Conservation (phyloP, 805 yeast genomes). For the Wickerhamiella sorbophila region DNA sequence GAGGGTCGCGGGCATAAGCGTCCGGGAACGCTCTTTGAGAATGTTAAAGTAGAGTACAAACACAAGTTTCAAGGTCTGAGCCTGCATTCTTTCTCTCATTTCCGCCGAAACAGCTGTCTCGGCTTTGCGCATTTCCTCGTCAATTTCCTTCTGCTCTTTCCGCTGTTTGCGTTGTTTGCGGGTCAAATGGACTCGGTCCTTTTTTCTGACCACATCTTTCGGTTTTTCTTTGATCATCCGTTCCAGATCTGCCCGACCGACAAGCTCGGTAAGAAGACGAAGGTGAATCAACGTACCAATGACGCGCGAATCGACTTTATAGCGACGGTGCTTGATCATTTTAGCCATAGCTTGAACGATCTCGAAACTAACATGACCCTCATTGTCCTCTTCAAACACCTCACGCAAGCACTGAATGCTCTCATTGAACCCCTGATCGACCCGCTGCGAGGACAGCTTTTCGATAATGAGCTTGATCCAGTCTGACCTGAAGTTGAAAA, state of each 20-base stretch:
- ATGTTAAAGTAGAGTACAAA: conserved; percentile 66
- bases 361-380: conserved; percentile 71
- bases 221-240: conserved; percentile 34
- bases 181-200: conserved; percentile 82
- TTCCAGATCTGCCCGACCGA: conserved; percentile 26
- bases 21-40: conserved; percentile 45
- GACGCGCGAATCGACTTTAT: conserved; percentile 71
- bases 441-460: conserved; percentile 42
- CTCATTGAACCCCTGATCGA: conserved; percentile 36
- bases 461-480: conserved; percentile 52
- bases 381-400: conserved; percentile 62
- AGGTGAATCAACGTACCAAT: conserved; percentile 58
- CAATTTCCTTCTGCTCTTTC: conserved; percentile 75
- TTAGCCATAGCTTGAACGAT: conserved; percentile 53
- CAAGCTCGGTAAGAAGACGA: conserved; percentile 28
- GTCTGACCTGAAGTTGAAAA: conserved; percentile 73
- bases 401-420: conserved; percentile 53
- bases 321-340: conserved; percentile 58
- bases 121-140: conserved; percentile 76
- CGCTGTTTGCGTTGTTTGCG: conserved; percentile 78
- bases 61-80: conserved; percentile 62
- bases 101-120: conserved; percentile 78
- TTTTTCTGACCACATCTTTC: conserved; percentile 47
- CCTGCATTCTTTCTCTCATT: conserved; percentile 74
- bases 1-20: conserved; percentile 68